Evolutionary conservation across 2,329 filamentous ascomycete genomes (phyloP), one percentile per base, ranked within the genome.

Genomic region (Neurospora sp.): DNA sequence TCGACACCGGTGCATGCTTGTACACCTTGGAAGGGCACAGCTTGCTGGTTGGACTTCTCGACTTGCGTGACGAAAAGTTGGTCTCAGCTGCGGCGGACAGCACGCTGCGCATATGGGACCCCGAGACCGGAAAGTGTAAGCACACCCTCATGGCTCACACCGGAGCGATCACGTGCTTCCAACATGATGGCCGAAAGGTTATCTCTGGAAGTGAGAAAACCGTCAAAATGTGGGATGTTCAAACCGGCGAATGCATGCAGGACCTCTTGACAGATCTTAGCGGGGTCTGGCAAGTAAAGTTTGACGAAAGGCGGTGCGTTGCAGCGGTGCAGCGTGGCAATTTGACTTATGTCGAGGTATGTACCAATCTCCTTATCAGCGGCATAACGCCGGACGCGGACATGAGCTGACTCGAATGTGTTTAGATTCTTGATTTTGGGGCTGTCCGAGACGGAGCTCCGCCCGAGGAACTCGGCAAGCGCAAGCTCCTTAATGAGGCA

Each of bases 261-360:
- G 95, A 99, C 80, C 86, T 99, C 57, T 84, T 99, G 76, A 97
- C 93, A 15, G 94, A 97, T 77, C 85, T 99, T 41, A 95, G 91
- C 74, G 94, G 95, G n/a, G 96, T 99, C 8, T 99, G 96, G 96
- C 96, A 99, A 82, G 96, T 99, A 76, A 96, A 96, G 77, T 99
- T 99, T 81, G 94, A 99, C 77, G 93, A 96, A 78, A 87, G 96
- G 74, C 88, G 95, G 79, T 99, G 96, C 79, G 96, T 99, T 70
- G 96, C 96, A 71, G 96, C 96, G 65, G 96, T 99, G 70, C 96
- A 99, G 83, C 88, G 96, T 69, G 93, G 97, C 74, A 90, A 89
- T 76, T 82, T 97, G 76, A 99, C 96, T 23, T 99, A 97, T 79
- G 93, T 99, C 70, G 96, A 99, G 88, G 96, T 97, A 80, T 83